phyloP scores from a whole-genome alignment of 805 yeast species.

The Wickerhamomyces rabaulensis region DNA sequence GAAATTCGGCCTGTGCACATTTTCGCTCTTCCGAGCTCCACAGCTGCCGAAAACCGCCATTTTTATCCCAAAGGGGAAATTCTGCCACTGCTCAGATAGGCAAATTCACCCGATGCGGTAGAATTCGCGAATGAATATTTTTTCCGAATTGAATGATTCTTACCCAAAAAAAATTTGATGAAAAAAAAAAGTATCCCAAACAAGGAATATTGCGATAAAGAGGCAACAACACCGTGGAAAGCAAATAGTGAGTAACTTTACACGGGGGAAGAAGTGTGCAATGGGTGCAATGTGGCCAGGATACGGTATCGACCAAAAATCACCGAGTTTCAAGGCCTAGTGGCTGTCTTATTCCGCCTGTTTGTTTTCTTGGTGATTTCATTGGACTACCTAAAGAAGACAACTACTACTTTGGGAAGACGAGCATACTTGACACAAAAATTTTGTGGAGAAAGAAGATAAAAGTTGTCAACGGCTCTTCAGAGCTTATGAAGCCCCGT shows the following conservation, averaged over 20 bases:
- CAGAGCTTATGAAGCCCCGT: too few relatives aligned
- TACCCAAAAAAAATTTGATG: neutral
- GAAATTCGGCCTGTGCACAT: too few relatives aligned
- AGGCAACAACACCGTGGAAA: neutral
- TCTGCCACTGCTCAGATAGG: neutral
- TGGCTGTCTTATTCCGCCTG: too few relatives aligned
- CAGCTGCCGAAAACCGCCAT: neutral
- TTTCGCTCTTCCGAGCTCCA: too few relatives aligned
- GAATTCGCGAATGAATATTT: neutral
- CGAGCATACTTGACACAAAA: neutral
- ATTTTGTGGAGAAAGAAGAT: neutral
- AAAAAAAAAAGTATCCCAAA: neutral
- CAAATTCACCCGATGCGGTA: neutral
- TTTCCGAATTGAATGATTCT: neutral
- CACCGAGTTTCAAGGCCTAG: too few relatives aligned
- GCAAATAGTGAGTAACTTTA: neutral
- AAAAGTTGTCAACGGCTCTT: neutral
- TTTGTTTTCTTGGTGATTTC: neutral
- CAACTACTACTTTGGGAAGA: constrained; percentile 21
- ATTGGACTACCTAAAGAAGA: constrained; percentile 11
- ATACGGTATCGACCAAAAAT: too few relatives aligned
- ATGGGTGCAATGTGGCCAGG: too few relatives aligned
- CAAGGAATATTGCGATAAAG: neutral
- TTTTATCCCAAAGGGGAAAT: neutral
- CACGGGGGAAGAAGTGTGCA: too few relatives aligned